A percentile compares a stretch with the other conserved stretches of the same genome.
Conservation (phyloP, 1,139 yeast species). For the Groenewaldozyma auringiensis region DNA sequence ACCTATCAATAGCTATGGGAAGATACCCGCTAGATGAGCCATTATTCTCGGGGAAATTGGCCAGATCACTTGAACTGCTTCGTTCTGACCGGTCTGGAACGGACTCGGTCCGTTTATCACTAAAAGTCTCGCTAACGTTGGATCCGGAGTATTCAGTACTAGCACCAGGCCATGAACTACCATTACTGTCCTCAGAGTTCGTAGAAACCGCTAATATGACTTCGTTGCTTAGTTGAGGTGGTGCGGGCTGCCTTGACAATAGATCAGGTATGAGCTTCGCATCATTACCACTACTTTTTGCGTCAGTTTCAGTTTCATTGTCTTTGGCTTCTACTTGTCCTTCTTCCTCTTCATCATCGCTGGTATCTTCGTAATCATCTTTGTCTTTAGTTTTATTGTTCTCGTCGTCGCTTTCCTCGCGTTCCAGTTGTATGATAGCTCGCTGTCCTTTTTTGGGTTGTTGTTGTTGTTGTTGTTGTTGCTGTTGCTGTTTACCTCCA, state of each 20-base stretch:
- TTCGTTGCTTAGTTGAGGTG: slow-evolving; percentile 23
- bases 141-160: neutral
- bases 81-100: neutral
- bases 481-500: neutral
- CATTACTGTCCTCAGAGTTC: slow-evolving; percentile 1
- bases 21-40: neutral
- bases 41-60: slow-evolving; percentile 2
- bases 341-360: slow-evolving; percentile 19
- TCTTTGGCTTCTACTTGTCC: slow-evolving; percentile 5
- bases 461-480: neutral
- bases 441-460: slow-evolving; percentile 10
- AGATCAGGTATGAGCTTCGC: slow-evolving; percentile 11
- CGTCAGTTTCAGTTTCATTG: slow-evolving; percentile 9
- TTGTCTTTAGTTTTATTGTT: slow-evolving; percentile 29
- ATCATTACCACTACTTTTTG: neutral
- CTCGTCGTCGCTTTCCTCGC: slow-evolving; percentile 15
- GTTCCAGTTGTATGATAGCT: slow-evolving; percentile 24
- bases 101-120: neutral
- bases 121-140: neutral
- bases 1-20: slow-evolving; percentile 1
- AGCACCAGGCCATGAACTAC: neutral
- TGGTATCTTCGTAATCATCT: slow-evolving; percentile 31
- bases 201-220: slow-evolving; percentile 21
- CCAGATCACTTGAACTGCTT: neutral
- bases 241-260: slow-evolving; percentile 18